Base-by-base conservation (phyloP, 139 green algal species). In the Closterium sp. region DNA sequence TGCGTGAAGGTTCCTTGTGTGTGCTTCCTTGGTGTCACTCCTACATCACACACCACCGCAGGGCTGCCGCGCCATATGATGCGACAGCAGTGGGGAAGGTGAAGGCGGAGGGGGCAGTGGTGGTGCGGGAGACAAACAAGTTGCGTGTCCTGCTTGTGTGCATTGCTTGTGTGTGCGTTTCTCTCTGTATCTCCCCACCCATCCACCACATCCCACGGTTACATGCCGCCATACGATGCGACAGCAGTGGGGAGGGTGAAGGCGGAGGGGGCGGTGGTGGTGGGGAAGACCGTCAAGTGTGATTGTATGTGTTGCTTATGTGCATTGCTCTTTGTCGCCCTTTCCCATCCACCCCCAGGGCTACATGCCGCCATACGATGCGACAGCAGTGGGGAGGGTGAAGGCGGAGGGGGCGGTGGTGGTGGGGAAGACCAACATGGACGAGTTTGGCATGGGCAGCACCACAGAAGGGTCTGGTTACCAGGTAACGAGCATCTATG, bases 371-470 rank as follows among this genome's bases (percentile, higher is more conserved):
- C 90, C 95, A 21, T 95, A 95, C 86, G 91, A 96, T 70, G 94
- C 95, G 34, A 94, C 92, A 4, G 91, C 79, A 1, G 84, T 95
- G 5, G 50, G 30, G 24, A 79, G 45, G 42, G 90, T 99, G 89
- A 89, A 90, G 2, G 90, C 88, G 9, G 97, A 96, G 31, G 98
- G 98, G 0, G 97, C 97, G 2, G 91, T 99, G 27, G 86, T 99
- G 22, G 30, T 99, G 31, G 98, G 98, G 31, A 99, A 99, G 94
- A 98, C 97, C 21, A 99, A 99, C 96, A 96, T 98, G 95, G 98
- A 99, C 87, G 97, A 98, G 92, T 99, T 99, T 93, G 98, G 97
- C 86, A 99, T 99, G 98, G 98, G 98, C 84, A 97, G 94, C 96
- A 97, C 95, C 24, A 99, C 97, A 2, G 98, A 99, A 90, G 97